A percentile compares a stretch with the other conserved stretches of the same genome.
Conservation (phyloP, 2,329 filamentous ascomycete species). For the Pseudogymnoascus sp. region DNA sequence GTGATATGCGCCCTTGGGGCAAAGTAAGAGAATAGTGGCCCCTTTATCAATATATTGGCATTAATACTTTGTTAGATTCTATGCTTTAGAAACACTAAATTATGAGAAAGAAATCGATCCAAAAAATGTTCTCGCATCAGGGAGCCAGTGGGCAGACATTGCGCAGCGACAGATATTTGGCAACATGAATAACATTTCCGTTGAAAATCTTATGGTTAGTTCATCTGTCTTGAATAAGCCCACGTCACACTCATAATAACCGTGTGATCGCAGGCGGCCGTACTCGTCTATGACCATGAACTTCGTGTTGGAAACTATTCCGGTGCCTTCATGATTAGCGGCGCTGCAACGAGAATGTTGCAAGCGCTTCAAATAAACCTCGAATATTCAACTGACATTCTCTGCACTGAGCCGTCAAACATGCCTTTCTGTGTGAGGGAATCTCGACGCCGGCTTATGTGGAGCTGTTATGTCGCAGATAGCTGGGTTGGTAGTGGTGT, state of each 20-base stretch:
- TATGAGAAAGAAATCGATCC: background rate
- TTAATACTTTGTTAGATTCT: slow-evolving; percentile 2
- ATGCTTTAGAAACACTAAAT: background rate
- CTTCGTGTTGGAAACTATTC: slow-evolving; percentile 27
- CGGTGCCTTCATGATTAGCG: slow-evolving; percentile 28
- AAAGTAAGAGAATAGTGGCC: slow-evolving; percentile 15
- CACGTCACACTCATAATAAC: background rate
- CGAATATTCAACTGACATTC: slow-evolving; percentile 26
- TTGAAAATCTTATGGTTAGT: slow-evolving; percentile 10
- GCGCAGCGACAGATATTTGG: slow-evolving; percentile 5
- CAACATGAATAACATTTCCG: slow-evolving; percentile 7
- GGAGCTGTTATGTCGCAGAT: slow-evolving; percentile 27
- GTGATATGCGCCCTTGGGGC: slow-evolving; percentile 22
- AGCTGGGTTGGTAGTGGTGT: slow-evolving; percentile 26
- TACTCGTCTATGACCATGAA: slow-evolving; percentile 27
- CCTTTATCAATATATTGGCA: background rate
- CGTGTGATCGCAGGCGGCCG: slow-evolving; percentile 18
- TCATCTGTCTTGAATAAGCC: background rate
- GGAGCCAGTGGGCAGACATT: slow-evolving; percentile 9
- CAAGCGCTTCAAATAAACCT: slow-evolving; percentile 28
- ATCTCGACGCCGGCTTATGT: slow-evolving; percentile 26
- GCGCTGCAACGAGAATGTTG: slow-evolving; percentile 25
- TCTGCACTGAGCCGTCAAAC: slow-evolving; percentile 19
- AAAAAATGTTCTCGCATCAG: background rate
- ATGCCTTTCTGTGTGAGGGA: slow-evolving; percentile 20